These are phyloP conservation scores for Elongisporangium anandrum DNA, from an alignment of 352 stramenopile species.

Conservation along the genomic window DNA sequence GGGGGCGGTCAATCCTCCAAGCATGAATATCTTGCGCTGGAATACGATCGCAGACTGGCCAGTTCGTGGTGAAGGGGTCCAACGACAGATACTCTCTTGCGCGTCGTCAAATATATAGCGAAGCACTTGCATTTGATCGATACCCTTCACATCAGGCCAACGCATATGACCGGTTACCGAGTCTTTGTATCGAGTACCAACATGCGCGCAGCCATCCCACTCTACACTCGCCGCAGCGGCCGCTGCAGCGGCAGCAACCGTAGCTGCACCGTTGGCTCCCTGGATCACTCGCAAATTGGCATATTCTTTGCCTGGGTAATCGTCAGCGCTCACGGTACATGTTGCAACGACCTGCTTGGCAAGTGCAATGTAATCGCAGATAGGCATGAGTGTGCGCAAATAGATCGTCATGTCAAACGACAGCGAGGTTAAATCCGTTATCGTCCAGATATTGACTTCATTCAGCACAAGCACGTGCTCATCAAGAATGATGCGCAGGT, in stretches of 20 bases:
- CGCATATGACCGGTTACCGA: slow-evolving; percentile 32
- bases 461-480: slow-evolving; percentile 49
- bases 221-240: slow-evolving; percentile 9
- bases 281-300: slow-evolving; percentile 35
- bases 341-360: slow-evolving; percentile 51
- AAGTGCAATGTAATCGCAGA: slow-evolving; percentile 70
- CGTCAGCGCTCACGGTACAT: slow-evolving; percentile 40
- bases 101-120: slow-evolving; percentile 62
- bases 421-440: slow-evolving; percentile 73
- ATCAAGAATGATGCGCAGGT: slow-evolving; percentile 45
- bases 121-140: slow-evolving; percentile 61
- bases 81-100: slow-evolving; percentile 61
- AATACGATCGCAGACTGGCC: slow-evolving; percentile 69
- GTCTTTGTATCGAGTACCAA: slow-evolving; percentile 34
- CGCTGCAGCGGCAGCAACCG: slow-evolving; percentile 3
- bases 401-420: slow-evolving; percentile 42
- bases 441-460: slow-evolving; percentile 58
- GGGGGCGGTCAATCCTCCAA: slow-evolving; percentile 62
- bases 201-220: slow-evolving; percentile 64
- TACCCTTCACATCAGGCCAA: slow-evolving; percentile 55
- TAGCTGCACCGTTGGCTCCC: slow-evolving; percentile 12
- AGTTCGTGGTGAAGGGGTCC: slow-evolving; percentile 51
- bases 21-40: slow-evolving; percentile 65
- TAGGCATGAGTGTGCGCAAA: slow-evolving; percentile 47
- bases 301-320: slow-evolving; percentile 46